Evolutionary conservation across 306 rosid genomes (phyloP).

Genomic region (Trifolium dubium): DNA sequence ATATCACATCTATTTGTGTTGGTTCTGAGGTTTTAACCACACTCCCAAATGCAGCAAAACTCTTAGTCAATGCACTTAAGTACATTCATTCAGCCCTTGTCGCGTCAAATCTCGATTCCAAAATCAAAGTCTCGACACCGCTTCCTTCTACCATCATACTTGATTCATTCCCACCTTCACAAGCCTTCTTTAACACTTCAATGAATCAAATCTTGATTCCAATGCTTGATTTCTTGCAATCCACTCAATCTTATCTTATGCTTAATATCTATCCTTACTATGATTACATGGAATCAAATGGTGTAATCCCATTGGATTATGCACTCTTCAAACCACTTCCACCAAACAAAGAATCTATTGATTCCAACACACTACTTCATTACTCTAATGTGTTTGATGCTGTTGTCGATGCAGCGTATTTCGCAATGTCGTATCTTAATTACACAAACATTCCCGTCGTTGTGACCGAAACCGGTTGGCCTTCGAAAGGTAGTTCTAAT

Average conservation of each 20-base stretch:
- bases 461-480: conserved; percentile 90
- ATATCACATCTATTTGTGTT: conserved; percentile 75
- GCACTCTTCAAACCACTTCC: conserved; percentile 73
- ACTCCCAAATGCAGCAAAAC: conserved; percentile 74
- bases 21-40: conserved; percentile 78
- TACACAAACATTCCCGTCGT: conserved; percentile 71
- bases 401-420: conserved; percentile 75
- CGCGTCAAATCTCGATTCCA: conserved; percentile 72
- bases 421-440: conserved; percentile 73
- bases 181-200: conserved; percentile 78
- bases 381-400: conserved; percentile 88
- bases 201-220: conserved; percentile 68
- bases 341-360: conserved; percentile 77
- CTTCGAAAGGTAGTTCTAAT: conserved; percentile 62
- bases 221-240: conserved; percentile 74
- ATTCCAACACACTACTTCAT: conserved; percentile 78
- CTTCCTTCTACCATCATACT: conserved; percentile 79
- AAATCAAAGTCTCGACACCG: conserved; percentile 76
- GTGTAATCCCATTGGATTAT: conserved; percentile 76
- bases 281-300: conserved; percentile 85
- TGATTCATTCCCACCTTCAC: conserved; percentile 90
- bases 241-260: conserved; percentile 71
- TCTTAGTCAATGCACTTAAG: conserved; percentile 73
- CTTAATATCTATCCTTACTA: conserved; percentile 78
- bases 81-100: conserved; percentile 76